Evolutionary conservation across 371 early-diverging fungal species (phyloP), one percentile per base, ranked within the genome.

Genomic region (Mucor ambiguus): DNA sequence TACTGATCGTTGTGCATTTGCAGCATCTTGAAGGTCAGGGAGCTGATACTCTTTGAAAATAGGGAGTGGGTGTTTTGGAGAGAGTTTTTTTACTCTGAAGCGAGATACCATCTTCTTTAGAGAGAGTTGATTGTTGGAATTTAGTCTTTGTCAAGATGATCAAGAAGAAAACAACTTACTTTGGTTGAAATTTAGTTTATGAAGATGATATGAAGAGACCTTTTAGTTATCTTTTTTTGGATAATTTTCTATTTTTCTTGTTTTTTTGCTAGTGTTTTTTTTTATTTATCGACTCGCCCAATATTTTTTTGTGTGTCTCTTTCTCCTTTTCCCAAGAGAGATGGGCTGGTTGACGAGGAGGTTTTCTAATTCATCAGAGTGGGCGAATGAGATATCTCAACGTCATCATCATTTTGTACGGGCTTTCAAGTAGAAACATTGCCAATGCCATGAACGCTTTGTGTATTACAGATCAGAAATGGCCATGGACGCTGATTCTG

Each of bases 51-150:
- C 90, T 58, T 91, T 90, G 72, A 84, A 90, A 60, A 98, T 89
- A 48, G 89, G 89, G 60, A 98, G 85, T 43, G 89, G 79, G 77
- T 91, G 89, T 76, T 93, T 93, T 65, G 86, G 81, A 76, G 96
- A 95, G 71, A 98, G 87, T 83, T 96, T 96, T 70, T 96, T 89
- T 67, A 90, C 90, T 71, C 98, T 85, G 81, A 97, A 92, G 76
- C 93, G 86, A 63, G 89, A 83, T 60, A 83, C 86, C 73, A 83
- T 84, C 77, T 78, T 69, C 66, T 69, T 68, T 48, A 69, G 20
- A n/a, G 20, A 20, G 20, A 44, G 44, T 44, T 44, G 18, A 20
- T 44, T 44, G n/a, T 20, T 44, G 44, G 2, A 44, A 20, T 44
- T 44, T 44, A 20, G 44, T 44, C 6, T 44, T 44, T 44, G 18